Evolutionary conservation across 129 eudicot genomes (phyloP).

Genomic region (Arctium lappa): DNA sequence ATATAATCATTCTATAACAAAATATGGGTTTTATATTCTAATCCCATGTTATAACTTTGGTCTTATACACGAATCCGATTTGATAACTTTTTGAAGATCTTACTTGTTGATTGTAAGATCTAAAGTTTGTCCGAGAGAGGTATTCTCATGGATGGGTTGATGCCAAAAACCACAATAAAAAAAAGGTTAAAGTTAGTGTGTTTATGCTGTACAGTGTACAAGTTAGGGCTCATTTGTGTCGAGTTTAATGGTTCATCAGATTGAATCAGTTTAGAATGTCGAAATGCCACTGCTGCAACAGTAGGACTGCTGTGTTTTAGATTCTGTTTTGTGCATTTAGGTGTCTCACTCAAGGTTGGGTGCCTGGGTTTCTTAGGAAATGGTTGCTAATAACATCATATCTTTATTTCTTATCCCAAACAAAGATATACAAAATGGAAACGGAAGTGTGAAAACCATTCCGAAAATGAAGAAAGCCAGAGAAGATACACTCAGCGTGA

Average conservation of each 20-base stretch:
- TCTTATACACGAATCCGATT: not conserved
- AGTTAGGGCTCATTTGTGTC: not conserved
- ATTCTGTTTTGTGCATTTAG: not conserved
- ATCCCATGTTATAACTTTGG: not conserved
- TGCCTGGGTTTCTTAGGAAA: not conserved
- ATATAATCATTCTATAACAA: too few species aligned
- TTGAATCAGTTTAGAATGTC: not conserved
- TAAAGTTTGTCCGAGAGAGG: not conserved
- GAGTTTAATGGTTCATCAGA: not conserved
- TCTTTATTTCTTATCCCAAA: not conserved
- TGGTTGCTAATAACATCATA: not conserved
- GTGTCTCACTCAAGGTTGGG: not conserved
- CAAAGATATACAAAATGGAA: not conserved
- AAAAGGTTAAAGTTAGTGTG: not conserved
- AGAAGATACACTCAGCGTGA: not conserved
- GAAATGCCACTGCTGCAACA: not conserved
- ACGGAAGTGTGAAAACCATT: not conserved
- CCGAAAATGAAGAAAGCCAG: not conserved
- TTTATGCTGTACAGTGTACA: not conserved
- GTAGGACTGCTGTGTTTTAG: not conserved
- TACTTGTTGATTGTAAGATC: not conserved
- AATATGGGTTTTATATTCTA: too few species aligned
- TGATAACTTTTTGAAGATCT: not conserved
- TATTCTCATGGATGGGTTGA: not conserved
- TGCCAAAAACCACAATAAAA: not conserved